Evolutionary conservation across 2,329 filamentous ascomycete genomes (phyloP).

Genomic region (Trichoderma sp.): DNA sequence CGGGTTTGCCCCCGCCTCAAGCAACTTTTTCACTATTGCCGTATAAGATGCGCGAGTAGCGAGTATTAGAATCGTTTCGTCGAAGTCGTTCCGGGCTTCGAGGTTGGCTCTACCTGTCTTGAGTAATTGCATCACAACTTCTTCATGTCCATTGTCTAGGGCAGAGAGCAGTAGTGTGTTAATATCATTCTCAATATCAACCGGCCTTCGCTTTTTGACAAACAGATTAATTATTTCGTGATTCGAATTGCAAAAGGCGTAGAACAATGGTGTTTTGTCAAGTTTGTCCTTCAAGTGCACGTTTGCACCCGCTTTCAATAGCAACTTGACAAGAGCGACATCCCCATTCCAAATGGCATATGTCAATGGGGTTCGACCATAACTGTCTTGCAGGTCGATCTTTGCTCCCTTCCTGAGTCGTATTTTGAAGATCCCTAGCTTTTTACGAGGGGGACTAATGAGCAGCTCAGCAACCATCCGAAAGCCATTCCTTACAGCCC

Average conservation of each 20-base stretch:
- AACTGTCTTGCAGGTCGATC: not conserved
- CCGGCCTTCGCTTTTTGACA: not conserved
- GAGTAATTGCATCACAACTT: not conserved
- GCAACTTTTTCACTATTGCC: not conserved
- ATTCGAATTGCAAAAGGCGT: not conserved
- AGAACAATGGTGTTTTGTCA: not conserved
- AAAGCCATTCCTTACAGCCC: not conserved
- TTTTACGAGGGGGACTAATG: not conserved
- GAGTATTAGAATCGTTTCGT: not conserved
- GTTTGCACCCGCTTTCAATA: not conserved
- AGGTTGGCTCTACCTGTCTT: not conserved
- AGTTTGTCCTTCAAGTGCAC: not conserved
- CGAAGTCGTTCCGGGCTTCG: not conserved
- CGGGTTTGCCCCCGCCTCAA: not conserved
- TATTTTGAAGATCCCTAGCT: not conserved
- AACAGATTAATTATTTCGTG: not conserved
- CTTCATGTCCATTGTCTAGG: not conserved
- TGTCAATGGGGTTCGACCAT: not conserved
- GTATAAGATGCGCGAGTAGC: not conserved
- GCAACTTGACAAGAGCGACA: not conserved
- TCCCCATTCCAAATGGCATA: not conserved
- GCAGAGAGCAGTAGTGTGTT: not conserved
- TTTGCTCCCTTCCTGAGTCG: not conserved
- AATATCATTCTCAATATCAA: not conserved
- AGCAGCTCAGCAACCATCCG: not conserved